phyloP scores from a whole-genome alignment of 371 early-diverging fungal species.

The Haplosporangium sp. region DNA sequence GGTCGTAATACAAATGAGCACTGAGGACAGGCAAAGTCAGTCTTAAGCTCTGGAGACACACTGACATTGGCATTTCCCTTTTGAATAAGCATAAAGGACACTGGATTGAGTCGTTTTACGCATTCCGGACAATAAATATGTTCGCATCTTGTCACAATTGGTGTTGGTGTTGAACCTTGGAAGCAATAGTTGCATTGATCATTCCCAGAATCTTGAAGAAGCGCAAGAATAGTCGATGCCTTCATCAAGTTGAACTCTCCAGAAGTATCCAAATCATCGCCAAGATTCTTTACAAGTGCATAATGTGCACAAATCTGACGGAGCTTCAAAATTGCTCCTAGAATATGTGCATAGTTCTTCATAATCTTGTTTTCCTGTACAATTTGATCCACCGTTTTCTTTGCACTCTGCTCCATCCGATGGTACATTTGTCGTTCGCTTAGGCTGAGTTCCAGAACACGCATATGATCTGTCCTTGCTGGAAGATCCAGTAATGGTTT shows the following conservation, averaged over 20 bases:
- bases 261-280: conserved; percentile 46
- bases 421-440: conserved; percentile 69
- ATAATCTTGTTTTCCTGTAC: conserved; percentile 61
- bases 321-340: conserved; percentile 68
- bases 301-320: conserved; percentile 65
- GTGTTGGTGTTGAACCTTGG: conserved; percentile 25
- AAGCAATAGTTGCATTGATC: conserved; percentile 55
- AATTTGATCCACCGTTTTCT: conserved; percentile 57
- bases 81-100: conserved; percentile 47
- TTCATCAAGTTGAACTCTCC: conserved; percentile 49
- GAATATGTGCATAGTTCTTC: conserved; percentile 69
- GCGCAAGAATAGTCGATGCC: conserved; percentile 36
- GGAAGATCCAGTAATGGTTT: conserved; percentile 73
- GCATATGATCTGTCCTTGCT: conserved; percentile 55
- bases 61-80: conserved; percentile 51
- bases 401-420: conserved; percentile 54
- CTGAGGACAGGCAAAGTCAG: conserved; percentile 46
- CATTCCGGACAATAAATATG: conserved; percentile 57
- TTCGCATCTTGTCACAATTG: conserved; percentile 54
- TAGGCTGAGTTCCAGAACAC: conserved; percentile 59
- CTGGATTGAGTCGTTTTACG: conserved; percentile 39
- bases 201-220: conserved; percentile 51
- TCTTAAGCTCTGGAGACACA: conserved; percentile 38
- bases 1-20: conserved; percentile 16
- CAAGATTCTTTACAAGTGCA: conserved; percentile 46